phyloP scores from a whole-genome alignment of 306 rosid genomes.

The Pterocarpus macrocarpus region DNA sequence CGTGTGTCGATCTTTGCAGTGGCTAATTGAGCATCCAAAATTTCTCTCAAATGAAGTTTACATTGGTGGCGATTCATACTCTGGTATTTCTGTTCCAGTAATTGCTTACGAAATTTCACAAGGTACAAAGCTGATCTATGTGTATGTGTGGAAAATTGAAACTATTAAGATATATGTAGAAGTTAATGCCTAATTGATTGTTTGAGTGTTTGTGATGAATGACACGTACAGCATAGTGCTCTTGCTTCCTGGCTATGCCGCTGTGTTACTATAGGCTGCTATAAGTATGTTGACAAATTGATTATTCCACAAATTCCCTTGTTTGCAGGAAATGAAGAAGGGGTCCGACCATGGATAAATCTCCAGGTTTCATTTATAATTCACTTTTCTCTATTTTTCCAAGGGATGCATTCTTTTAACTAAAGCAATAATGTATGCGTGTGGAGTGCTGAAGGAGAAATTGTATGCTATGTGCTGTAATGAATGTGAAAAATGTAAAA shows the following conservation, averaged over 20 bases:
- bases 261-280: not conserved
- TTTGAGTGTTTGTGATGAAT: not conserved
- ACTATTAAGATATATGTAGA: not conserved
- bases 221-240: not conserved
- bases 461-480: too few species aligned
- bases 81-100: slow-evolving; percentile 69
- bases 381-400: not conserved
- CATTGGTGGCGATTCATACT: slow-evolving; percentile 76
- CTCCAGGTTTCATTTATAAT: slow-evolving; percentile 55
- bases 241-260: not conserved
- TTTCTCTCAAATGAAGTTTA: slow-evolving; percentile 61
- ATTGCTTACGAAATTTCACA: slow-evolving; percentile 60
- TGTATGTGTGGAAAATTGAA: not conserved
- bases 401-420: not conserved
- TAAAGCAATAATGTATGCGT: not conserved
- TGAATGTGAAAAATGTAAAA: too few species aligned
- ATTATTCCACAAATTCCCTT: not conserved
- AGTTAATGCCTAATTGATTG: not conserved
- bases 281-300: not conserved
- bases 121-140: slow-evolving; percentile 52
- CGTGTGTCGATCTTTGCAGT: slow-evolving; percentile 55
- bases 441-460: too few species aligned
- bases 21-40: slow-evolving; percentile 73
- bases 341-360: slow-evolving; percentile 61
- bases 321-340: slow-evolving; percentile 64